Percentiles rank a stretch among this genome's conserved stretches.
These are phyloP conservation scores for Gnomoniopsis sp. DNA, from an alignment of 2,329 filamentous ascomycete species.

Conservation along the genomic window DNA sequence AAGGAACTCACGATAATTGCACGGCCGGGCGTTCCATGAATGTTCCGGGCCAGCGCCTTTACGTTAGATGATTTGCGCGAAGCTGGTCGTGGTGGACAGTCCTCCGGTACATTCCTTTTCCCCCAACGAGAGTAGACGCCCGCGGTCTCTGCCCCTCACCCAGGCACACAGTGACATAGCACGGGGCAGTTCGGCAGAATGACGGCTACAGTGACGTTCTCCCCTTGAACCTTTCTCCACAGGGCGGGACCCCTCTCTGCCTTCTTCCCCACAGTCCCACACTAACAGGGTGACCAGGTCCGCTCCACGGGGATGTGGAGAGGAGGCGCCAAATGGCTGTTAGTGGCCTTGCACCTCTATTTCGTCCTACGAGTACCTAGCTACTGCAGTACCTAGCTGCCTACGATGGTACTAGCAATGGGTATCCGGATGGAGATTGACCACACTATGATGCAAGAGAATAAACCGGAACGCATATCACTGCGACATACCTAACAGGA, in stretches of 20 bases:
- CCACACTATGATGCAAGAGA: slow-evolving; percentile 6
- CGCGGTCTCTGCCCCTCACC: background rate
- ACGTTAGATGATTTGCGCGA: background rate
- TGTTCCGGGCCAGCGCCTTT: background rate
- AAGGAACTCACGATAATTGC: slow-evolving; percentile 19
- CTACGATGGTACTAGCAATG: background rate
- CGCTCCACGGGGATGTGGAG: background rate
- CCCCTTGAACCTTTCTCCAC: background rate
- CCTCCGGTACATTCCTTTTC: background rate
- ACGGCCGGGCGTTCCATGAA: slow-evolving; percentile 4
- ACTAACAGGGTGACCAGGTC: slow-evolving; percentile 8
- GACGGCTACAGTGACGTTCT: slow-evolving; percentile 8
- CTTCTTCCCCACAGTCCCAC: background rate
- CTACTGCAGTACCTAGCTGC: background rate
- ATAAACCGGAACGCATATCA: slow-evolving; percentile 10
- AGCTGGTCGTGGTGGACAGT: background rate
- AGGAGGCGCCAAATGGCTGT: background rate
- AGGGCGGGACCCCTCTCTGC: background rate
- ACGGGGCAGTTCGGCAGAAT: background rate
- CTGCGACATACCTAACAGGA: background rate
- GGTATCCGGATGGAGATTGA: background rate
- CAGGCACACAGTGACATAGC: background rate
- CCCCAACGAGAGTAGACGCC: background rate
- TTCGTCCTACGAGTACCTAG: background rate
- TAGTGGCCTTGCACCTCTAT: background rate